A percentile compares a stretch with the other conserved stretches of the same genome.
These are phyloP conservation scores for Lophium mytilinum DNA, from an alignment of 495 filamentous ascomycete species.

Conservation along the genomic window DNA sequence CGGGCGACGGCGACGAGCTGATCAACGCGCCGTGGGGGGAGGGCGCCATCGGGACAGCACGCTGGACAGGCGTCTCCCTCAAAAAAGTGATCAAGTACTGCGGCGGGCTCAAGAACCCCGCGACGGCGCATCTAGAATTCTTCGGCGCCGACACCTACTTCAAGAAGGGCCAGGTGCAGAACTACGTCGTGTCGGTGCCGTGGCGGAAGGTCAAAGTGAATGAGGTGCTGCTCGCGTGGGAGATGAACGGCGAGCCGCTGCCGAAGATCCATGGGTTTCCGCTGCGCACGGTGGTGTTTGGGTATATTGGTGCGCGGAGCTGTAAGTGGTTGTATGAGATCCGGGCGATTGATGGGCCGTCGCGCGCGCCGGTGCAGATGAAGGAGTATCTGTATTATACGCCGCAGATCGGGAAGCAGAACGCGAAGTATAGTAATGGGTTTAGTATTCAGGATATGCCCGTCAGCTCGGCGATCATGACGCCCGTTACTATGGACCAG, in stretches of 20 bases:
- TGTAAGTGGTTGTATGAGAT: slow-evolving; percentile 53
- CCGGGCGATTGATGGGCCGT: slow-evolving; percentile 41
- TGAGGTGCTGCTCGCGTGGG: slow-evolving; percentile 62
- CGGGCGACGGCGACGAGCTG: slow-evolving; percentile 60
- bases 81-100: slow-evolving; percentile 61
- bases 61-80: slow-evolving; percentile 53
- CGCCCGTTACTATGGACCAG: slow-evolving; percentile 42
- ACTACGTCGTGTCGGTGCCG: slow-evolving; percentile 57
- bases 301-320: slow-evolving; percentile 53
- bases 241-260: slow-evolving; percentile 61
- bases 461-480: slow-evolving; percentile 52
- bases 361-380: slow-evolving; percentile 32
- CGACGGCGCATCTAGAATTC: slow-evolving; percentile 53
- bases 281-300: slow-evolving; percentile 52
- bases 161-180: slow-evolving; percentile 52
- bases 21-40: slow-evolving; percentile 59
- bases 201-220: slow-evolving; percentile 56
- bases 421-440: slow-evolving; percentile 43
- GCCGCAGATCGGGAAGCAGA: slow-evolving; percentile 54
- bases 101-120: slow-evolving; percentile 45
- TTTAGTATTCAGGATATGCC: slow-evolving; percentile 60
- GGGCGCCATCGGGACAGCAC: slow-evolving; percentile 59
- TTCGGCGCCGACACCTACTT: slow-evolving; percentile 62
- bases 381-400: slow-evolving; percentile 55
- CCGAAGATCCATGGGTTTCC: slow-evolving; percentile 60